Percentiles rank a stretch among this genome's conserved stretches.
Conservation (phyloP, 768 basidiomycete species). For the Lepiota subincarnata region DNA sequence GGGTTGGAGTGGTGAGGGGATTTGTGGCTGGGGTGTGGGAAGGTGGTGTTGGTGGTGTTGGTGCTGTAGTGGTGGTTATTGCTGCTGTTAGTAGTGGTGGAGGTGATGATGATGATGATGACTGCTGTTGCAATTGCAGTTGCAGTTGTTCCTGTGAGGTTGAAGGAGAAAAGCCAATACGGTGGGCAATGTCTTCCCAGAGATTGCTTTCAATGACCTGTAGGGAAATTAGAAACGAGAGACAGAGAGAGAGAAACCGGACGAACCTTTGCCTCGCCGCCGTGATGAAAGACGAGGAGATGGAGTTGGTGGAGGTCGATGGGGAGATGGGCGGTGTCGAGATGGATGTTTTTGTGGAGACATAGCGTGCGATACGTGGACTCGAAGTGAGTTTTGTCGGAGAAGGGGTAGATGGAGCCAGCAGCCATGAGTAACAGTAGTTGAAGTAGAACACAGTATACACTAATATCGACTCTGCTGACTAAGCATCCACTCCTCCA, state of each 20-base stretch:
- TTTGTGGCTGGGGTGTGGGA: too few relatives aligned
- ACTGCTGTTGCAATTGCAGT: too few relatives aligned
- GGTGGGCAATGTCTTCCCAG: slow-evolving; percentile 7
- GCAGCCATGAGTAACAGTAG: too few relatives aligned
- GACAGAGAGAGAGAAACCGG: background rate
- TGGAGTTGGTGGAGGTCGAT: slow-evolving; percentile 9
- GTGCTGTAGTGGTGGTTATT: too few relatives aligned
- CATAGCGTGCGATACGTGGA: slow-evolving; percentile 9
- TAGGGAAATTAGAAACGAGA: background rate
- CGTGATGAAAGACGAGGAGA: slow-evolving; percentile 1
- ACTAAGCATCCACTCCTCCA: too few relatives aligned
- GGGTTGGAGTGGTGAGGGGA: too few relatives aligned
- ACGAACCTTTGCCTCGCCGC: slow-evolving; percentile 5
- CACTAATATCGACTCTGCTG: too few relatives aligned
- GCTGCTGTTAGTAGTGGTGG: too few relatives aligned
- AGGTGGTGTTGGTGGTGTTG: too few relatives aligned
- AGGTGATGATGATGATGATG: too few relatives aligned
- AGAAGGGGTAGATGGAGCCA: slow-evolving; percentile 7
- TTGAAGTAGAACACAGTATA: too few relatives aligned
- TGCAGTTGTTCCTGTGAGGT: background rate
- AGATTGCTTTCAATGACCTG: slow-evolving; percentile 4
- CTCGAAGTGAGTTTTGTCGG: slow-evolving; percentile 10
- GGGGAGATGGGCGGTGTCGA: slow-evolving; percentile 4
- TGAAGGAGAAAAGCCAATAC: slow-evolving; percentile 10
- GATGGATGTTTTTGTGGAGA: slow-evolving; percentile 6